Evolutionary conservation across 2,329 filamentous ascomycete species (phyloP), one percentile per base, ranked within the genome.

Genomic region (Colletotrichum viniferum): DNA sequence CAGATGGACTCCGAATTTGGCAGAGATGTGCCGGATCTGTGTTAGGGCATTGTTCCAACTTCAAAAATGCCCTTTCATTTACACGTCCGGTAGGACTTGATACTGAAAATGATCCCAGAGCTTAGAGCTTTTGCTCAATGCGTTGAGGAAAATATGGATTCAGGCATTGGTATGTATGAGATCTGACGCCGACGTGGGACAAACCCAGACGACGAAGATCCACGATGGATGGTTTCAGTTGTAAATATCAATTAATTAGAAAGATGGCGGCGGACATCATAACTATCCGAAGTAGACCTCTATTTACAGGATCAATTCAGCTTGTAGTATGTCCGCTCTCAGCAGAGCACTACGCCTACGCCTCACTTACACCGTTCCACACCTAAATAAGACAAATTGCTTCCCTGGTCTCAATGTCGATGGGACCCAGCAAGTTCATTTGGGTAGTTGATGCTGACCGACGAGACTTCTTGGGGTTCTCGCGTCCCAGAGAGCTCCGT

Each of bases 391-490:
- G 21, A 43, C 26, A 13, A n/a, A 1, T 18, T 16, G 21, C 62
- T 28, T 26, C 52, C 18, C 8, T 24, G 4, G 4, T 16, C 10
- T 58, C 34, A 74, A 16, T 21, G 18, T 70, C 36, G 36, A 21
- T 34, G 36, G 9, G 65, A 66, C 24, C 71, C 55, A 21, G 21
- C 38, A 6, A 65, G 26, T 30, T 76, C 58, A 18, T 58, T 32
- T 21, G 60, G 74, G 58, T 60, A 55, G 26, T 30, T 76, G 9
- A 30, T 4, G 32, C 65, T 69, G 34, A 36, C 61, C 36, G 71
- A 52, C 32, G 71, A 36, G 8, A 74, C 58, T 36, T 74, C 73
- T n/a, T 76, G 74, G 60, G 61, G 48, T 14, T 70, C 71, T 24
- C 28, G 64, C 14, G 34, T 58, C 4, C 64, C 34, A 26, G 58